Base-by-base conservation (phyloP, 768 basidiomycete species). In the Lactarius akahatsu region DNA sequence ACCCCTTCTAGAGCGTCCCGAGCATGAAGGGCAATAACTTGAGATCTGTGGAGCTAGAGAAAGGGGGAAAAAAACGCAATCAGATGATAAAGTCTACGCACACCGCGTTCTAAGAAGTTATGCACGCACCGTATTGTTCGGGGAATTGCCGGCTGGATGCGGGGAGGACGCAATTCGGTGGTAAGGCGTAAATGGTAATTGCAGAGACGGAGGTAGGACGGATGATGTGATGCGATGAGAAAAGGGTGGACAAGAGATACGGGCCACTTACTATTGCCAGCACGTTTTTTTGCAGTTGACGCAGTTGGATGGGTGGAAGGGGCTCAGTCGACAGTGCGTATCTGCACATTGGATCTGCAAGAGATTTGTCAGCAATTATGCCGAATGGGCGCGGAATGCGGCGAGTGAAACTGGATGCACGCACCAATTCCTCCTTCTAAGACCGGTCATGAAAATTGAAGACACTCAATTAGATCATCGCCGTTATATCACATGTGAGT, bases 401-500 rank as follows among this genome's bases (percentile, higher is more conserved):
- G 52, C 26, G 40, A 59, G 32, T 52, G 13, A 26, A 23, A 26
- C 20, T 7, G 15, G 15, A 63, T 55, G 62, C 20, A 60, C 62
- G 66, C 52, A 67, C 66, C 40, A 67, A 67, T 40, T 67, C 66
- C 43, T 67, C 66, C 58, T 67, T 67, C 66, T 67, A 47, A 32
- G 13, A n/a, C 20, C 43, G 50, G 26, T 52, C 11, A 52, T 23
- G n/a, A n/a, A 13, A 5, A 28, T 13, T 5, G 23, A 10, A 36
- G 57, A 43, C 7, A 10, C 18, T 38, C 32, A 38, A 63, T 62
- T 59, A 59, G 62, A 43, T 32, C 41, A 59, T 36, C 45, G 40
- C 50, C 28, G 4, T 13, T 20, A 40, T 50, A 45, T 63, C 43
- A 60, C 52, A 63, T 40, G 66, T 15, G 23, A 52, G 50, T 52